A percentile compares a stretch with the other conserved stretches of the same genome.
Conservation (phyloP, 208 protist species). For the Naegleria gruberi region DNA sequence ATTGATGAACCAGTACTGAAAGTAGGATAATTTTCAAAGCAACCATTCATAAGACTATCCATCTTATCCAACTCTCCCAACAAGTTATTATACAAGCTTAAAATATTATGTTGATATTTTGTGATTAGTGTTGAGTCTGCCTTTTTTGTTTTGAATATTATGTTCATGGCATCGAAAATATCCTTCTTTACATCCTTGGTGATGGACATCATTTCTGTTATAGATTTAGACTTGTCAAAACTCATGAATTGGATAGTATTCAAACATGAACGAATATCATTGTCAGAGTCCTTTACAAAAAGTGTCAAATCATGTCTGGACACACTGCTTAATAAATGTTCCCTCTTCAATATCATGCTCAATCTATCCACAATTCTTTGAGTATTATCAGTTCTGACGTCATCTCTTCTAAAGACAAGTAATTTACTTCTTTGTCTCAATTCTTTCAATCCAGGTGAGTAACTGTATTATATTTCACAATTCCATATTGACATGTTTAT, state of each 20-base stretch:
- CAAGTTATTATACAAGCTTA: neutral
- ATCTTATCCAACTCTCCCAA: neutral
- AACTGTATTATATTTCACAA: neutral
- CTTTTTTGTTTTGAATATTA: neutral
- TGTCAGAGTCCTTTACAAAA: neutral
- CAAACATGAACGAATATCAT: conserved; percentile 18
- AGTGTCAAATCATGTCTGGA: neutral
- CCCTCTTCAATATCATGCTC: neutral
- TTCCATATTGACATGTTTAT: too few species aligned
- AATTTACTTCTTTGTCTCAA: neutral
- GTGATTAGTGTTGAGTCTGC: neutral
- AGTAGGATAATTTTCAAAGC: conserved; percentile 17
- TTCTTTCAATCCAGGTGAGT: neutral
- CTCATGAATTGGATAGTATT: conserved; percentile 10
- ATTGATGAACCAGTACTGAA: neutral
- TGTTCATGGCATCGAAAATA: neutral
- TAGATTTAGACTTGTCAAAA: neutral
- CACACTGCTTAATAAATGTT: neutral
- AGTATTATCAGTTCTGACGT: neutral
- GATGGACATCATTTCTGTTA: neutral
- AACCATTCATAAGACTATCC: neutral
- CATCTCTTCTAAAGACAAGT: neutral
- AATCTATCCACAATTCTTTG: neutral
- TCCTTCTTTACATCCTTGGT: neutral
- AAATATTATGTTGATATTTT: neutral